phyloP scores from a whole-genome alignment of 257 asterid species.

The Lithospermum erythrorhizon region DNA sequence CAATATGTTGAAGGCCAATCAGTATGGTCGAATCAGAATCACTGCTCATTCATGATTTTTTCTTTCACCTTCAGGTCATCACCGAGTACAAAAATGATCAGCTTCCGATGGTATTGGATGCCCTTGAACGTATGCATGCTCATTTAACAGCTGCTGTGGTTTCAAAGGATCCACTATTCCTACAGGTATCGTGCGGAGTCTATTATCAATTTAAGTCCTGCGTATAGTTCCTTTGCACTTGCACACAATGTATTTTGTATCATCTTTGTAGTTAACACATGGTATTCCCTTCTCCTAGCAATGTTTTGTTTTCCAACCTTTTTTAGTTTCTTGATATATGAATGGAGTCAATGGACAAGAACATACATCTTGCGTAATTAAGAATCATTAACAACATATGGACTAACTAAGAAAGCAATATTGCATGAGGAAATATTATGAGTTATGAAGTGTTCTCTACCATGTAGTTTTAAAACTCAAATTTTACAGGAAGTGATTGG shows the following conservation, averaged over 20 bases:
- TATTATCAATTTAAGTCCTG: too few relatives aligned
- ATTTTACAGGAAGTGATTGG: conserved; percentile 69
- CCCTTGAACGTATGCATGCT: conserved; percentile 87
- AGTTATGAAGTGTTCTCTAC: too few relatives aligned
- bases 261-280: too few relatives aligned
- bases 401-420: too few relatives aligned
- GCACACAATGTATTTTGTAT: background rate
- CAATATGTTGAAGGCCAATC: background rate
- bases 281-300: too few relatives aligned
- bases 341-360: too few relatives aligned
- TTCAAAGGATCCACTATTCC: conserved; percentile 71
- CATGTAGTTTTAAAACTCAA: background rate
- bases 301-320: too few relatives aligned
- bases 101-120: conserved; percentile 50
- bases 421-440: too few relatives aligned
- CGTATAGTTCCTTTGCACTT: background rate
- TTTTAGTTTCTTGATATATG: too few relatives aligned
- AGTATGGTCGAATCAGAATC: background rate
- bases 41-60: background rate
- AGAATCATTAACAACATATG: too few relatives aligned
- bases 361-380: too few relatives aligned
- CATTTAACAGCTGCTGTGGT: conserved; percentile 95
- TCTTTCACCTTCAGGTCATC: conserved; percentile 34
- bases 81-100: conserved; percentile 66
- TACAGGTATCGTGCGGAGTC: conserved; percentile 33